These are phyloP conservation scores for Arthrobotrys iridis DNA, from an alignment of 2,329 filamentous ascomycete genomes.

Conservation along the genomic window DNA sequence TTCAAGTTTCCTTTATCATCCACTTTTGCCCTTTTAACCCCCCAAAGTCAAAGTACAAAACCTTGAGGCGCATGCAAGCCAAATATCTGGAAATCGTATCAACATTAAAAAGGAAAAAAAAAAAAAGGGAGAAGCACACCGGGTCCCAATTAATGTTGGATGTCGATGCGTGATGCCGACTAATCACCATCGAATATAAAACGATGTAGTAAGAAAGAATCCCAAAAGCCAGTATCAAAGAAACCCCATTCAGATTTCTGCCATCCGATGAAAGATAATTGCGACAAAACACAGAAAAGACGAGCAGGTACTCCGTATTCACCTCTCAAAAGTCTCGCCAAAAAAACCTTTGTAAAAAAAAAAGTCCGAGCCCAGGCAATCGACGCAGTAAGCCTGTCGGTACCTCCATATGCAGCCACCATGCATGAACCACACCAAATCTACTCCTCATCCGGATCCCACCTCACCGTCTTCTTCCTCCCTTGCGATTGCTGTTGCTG, in stretches of 20 bases:
- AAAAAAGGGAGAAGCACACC: constrained; percentile 2
- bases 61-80: not conserved
- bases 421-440: constrained; percentile 4
- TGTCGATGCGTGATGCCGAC: not conserved
- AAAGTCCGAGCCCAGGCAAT: constrained; percentile 8
- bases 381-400: constrained; percentile 16
- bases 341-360: constrained; percentile 17
- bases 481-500: constrained; percentile 1
- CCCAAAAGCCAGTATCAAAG: not conserved
- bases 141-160: not conserved
- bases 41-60: not conserved
- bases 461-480: constrained; percentile 46
- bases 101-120: not conserved
- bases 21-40: not conserved
- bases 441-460: constrained; percentile 34
- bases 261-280: not conserved
- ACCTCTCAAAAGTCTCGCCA: constrained; percentile 11
- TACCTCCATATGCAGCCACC: constrained; percentile 8
- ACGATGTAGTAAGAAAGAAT: constrained; percentile 5
- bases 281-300: not conserved
- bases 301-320: not conserved
- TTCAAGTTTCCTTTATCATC: not conserved
- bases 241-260: constrained; percentile 3
- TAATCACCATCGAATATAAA: not conserved
- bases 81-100: not conserved